phyloP scores from a whole-genome alignment of 1,284 basidiomycete species.

The Flammula alnicola region DNA sequence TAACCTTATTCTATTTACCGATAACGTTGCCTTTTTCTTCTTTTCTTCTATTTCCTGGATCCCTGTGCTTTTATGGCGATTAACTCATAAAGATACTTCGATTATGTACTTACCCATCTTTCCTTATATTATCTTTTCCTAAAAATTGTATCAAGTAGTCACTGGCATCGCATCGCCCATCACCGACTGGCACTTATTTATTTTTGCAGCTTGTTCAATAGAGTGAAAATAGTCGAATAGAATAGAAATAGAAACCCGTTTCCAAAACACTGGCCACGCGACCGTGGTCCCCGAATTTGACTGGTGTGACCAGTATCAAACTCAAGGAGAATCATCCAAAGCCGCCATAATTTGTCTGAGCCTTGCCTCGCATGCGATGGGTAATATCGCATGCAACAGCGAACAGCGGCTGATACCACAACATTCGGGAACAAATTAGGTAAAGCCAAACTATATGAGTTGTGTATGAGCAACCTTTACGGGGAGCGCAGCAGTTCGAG shows the following conservation, averaged over 20 bases:
- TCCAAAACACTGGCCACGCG: not conserved
- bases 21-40: too few species aligned
- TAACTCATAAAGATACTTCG: too few species aligned
- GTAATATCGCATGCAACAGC: not conserved
- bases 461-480: too few species aligned
- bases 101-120: slow-evolving; percentile 1
- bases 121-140: not conserved
- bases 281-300: slow-evolving; percentile 5
- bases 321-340: not conserved
- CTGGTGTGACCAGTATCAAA: not conserved
- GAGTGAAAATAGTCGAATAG: not conserved
- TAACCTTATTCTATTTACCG: too few species aligned
- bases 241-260: not conserved
- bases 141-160: slow-evolving; percentile 5
- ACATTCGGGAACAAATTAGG: not conserved
- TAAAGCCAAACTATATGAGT: not conserved
- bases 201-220: not conserved
- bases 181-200: slow-evolving; percentile 7
- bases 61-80: too few species aligned
- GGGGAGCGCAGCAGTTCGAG: too few species aligned
- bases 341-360: not conserved
- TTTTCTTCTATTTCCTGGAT: too few species aligned
- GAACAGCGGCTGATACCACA: not conserved
- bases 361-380: not conserved
- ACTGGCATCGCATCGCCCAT: slow-evolving; percentile 1